Conservation (phyloP, 169 alveolate genomes). For the Babesia ovis region DNA sequence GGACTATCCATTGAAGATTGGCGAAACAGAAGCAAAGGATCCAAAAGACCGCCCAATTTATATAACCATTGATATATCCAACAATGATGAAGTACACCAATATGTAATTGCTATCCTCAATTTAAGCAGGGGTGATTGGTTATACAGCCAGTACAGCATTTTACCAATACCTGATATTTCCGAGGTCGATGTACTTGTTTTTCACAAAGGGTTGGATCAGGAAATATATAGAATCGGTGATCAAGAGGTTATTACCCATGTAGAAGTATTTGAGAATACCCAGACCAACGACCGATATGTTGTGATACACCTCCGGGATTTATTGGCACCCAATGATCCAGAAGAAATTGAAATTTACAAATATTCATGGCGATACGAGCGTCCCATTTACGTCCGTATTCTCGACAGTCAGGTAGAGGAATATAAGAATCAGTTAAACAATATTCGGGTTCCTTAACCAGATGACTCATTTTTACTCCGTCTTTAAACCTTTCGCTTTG, state of each 20-base stretch:
- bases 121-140: conserved; percentile 9
- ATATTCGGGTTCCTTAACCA: too few species aligned
- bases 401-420: too few species aligned
- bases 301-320: background rate
- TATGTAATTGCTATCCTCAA: background rate
- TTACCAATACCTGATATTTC: background rate
- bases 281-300: background rate
- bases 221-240: background rate
- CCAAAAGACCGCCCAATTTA: background rate
- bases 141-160: background rate
- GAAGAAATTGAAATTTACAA: background rate
- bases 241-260: background rate
- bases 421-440: too few species aligned
- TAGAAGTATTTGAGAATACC: background rate
- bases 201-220: background rate
- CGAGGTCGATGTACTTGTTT: background rate
- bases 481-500: too few species aligned
- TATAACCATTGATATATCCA: background rate
- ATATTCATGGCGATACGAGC: too few species aligned
- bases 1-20: background rate
- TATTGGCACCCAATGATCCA: background rate
- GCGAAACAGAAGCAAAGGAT: background rate
- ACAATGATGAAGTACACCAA: background rate
- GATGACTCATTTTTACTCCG: too few species aligned
- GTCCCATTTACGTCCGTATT: too few species aligned